phyloP scores from a whole-genome alignment of 2,329 filamentous ascomycete species.

The Hymenoscyphus fructigenus region DNA sequence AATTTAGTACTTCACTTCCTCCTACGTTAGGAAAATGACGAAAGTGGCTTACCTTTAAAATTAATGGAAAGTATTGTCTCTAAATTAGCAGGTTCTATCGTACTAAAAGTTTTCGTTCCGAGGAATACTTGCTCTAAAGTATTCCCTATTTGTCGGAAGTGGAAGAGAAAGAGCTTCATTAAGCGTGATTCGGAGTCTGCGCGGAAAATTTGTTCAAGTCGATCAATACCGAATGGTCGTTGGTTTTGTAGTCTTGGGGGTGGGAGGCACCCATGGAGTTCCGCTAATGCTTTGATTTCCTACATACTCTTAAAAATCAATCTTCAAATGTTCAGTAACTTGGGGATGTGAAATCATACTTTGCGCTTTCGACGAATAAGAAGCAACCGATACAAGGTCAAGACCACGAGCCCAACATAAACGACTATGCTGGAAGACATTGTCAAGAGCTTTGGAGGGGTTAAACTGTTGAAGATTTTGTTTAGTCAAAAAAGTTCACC shows the following conservation, averaged over 20 bases:
- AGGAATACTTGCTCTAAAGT: constrained; percentile 33
- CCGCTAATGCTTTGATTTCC: background rate
- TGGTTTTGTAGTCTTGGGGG: constrained; percentile 32
- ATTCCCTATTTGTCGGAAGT: constrained; percentile 13
- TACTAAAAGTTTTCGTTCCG: constrained; percentile 30
- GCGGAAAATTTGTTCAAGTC: constrained; percentile 39
- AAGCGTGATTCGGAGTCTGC: constrained; percentile 34
- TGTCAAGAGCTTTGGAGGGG: no score
- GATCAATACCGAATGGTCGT: constrained; percentile 38
- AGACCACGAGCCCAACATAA: no score
- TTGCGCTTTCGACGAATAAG: no score
- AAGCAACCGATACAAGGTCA: no score
- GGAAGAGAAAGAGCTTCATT: constrained; percentile 38
- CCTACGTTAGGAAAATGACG: no score
- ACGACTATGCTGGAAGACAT: no score
- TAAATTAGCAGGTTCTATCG: constrained; percentile 32
- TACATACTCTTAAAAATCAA: no score
- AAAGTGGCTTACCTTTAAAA: constrained; percentile 27
- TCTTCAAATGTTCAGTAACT: no score
- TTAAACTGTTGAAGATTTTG: no score
- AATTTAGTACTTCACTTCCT: no score
- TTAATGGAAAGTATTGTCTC: constrained; percentile 28
- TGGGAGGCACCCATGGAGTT: constrained; percentile 15
- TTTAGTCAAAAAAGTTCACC: no score
- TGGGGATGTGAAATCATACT: no score